Percentiles rank a stretch among this genome's conserved stretches.
Conservation (phyloP, 164 flowering plant genomes). For the Houttuynia cordata region DNA sequence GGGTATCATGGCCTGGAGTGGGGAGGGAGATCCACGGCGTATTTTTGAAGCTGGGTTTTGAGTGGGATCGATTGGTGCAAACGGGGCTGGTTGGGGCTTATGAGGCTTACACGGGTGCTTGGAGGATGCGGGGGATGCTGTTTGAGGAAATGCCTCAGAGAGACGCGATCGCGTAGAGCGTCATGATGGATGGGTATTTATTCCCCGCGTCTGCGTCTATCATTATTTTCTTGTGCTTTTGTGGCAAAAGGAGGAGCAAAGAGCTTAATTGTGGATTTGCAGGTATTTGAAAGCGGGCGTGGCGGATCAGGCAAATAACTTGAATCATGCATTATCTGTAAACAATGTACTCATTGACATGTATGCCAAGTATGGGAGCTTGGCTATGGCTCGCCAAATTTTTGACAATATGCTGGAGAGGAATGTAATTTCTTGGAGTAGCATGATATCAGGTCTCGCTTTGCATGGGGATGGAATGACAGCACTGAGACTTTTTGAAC, state of each 20-base stretch:
- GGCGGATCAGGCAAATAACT: slow-evolving; percentile 32
- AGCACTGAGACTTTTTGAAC: slow-evolving; percentile 41
- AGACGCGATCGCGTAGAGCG: slow-evolving; percentile 42
- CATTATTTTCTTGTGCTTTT: not conserved
- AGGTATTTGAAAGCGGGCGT: slow-evolving; percentile 41
- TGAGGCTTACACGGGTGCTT: slow-evolving; percentile 26
- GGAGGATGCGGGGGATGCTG: slow-evolving; percentile 22
- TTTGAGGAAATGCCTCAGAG: slow-evolving; percentile 33
- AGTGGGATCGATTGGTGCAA: slow-evolving; percentile 46
- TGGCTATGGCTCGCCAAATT: slow-evolving; percentile 38
- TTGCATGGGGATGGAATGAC: slow-evolving; percentile 49
- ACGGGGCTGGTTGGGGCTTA: slow-evolving; percentile 54
- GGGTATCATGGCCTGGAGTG: slow-evolving; percentile 20
- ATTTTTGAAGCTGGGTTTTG: slow-evolving; percentile 42
- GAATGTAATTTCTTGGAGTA: slow-evolving; percentile 75
- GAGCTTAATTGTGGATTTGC: slow-evolving; percentile 1
- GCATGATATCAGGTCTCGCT: slow-evolving; percentile 58
- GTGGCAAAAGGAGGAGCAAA: too few relatives aligned
- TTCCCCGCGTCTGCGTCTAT: not conserved
- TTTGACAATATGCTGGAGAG: slow-evolving; percentile 43
- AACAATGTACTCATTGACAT: slow-evolving; percentile 76
- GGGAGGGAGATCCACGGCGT: slow-evolving; percentile 68
- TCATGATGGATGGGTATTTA: slow-evolving; percentile 59
- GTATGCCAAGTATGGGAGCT: slow-evolving; percentile 80
- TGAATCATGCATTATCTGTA: slow-evolving; percentile 33